Conservation (phyloP, 257 asterid genomes). For the Fraxinus pennsylvanica region DNA sequence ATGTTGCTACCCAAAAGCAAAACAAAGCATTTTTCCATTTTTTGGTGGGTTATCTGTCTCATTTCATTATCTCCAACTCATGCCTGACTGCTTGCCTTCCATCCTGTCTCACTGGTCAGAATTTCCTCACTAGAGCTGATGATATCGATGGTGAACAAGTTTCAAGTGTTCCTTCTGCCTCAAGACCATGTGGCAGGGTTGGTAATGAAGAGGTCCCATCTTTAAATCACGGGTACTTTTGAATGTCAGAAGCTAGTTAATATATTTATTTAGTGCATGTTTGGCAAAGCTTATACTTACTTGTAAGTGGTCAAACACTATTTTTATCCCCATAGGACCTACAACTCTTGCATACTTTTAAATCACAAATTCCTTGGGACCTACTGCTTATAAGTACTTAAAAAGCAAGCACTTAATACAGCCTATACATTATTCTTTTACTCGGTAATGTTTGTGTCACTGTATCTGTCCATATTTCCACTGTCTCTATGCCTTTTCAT, state of each 20-base stretch:
- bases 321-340: too few species aligned
- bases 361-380: too few species aligned
- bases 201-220: slow-evolving; percentile 38
- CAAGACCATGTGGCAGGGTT: slow-evolving; percentile 30
- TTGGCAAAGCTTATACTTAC: too few species aligned
- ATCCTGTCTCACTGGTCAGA: slow-evolving; percentile 41
- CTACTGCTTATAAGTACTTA: too few species aligned
- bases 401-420: too few species aligned
- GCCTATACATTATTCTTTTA: not conserved
- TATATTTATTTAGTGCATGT: slow-evolving; percentile 12
- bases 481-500: slow-evolving; percentile 22
- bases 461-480: slow-evolving; percentile 2
- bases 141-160: slow-evolving; percentile 55
- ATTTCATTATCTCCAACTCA: slow-evolving; percentile 25
- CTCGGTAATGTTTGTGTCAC: slow-evolving; percentile 10
- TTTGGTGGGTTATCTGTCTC: slow-evolving; percentile 11
- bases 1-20: not conserved
- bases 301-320: too few species aligned
- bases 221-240: slow-evolving; percentile 47
- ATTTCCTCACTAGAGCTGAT: slow-evolving; percentile 52
- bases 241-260: not conserved
- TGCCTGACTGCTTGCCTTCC: not conserved
- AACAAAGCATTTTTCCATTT: not conserved
- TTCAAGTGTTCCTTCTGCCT: slow-evolving; percentile 38
- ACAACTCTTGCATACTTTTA: too few species aligned